These are phyloP conservation scores for Vigna radiata DNA, from an alignment of 306 rosid genomes.

Conservation along the genomic window DNA sequence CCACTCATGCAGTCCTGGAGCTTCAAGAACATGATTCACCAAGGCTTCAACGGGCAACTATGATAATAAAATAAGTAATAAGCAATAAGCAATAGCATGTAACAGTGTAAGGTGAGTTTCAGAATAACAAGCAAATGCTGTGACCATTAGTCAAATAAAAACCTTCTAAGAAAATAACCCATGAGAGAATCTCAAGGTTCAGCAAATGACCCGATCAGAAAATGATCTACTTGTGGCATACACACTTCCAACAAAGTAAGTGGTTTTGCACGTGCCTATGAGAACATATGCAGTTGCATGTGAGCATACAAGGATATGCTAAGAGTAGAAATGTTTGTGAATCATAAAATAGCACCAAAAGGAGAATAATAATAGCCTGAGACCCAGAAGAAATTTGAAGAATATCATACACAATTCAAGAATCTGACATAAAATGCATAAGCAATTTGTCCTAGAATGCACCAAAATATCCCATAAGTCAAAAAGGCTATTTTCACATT, in stretches of 20 bases:
- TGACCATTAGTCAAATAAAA: background rate
- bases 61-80: constrained; percentile 27
- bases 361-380: background rate
- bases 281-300: background rate
- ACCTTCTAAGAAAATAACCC: background rate
- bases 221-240: constrained; percentile 6
- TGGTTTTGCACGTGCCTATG: background rate
- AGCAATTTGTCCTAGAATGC: background rate
- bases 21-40: constrained; percentile 69
- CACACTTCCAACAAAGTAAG: background rate
- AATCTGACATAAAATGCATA: background rate
- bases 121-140: background rate
- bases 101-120: constrained; percentile 7
- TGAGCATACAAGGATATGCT: background rate
- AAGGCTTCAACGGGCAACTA: constrained; percentile 72
- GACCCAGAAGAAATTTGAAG: background rate
- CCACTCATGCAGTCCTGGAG: constrained; percentile 85
- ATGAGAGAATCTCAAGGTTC: background rate
- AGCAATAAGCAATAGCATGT: background rate
- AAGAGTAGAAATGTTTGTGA: background rate
- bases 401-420: constrained; percentile 1
- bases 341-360: constrained; percentile 14
- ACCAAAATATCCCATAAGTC: constrained; percentile 15
- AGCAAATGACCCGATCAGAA: constrained; percentile 22
- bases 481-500: background rate